These are phyloP conservation scores for Leishmania aethiopica DNA, from an alignment of 208 protist genomes.

Conservation along the genomic window DNA sequence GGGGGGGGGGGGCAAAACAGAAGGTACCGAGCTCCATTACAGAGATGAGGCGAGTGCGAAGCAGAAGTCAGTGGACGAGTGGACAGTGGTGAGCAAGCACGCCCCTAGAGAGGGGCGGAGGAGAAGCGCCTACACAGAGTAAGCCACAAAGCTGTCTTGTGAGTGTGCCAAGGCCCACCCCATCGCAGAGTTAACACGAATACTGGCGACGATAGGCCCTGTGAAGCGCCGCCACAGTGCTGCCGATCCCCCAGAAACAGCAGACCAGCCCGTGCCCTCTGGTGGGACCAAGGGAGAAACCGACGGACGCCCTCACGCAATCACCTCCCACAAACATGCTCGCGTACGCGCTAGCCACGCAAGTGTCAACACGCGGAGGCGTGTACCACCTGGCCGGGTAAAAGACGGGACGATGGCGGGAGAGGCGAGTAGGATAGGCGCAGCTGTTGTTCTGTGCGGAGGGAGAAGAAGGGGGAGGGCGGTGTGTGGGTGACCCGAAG, in stretches of 20 bases:
- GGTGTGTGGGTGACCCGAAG: background rate
- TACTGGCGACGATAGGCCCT: background rate
- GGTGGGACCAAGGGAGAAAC: background rate
- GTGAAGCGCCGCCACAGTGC: background rate
- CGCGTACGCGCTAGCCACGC: background rate
- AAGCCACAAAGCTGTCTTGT: background rate
- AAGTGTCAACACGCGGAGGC: background rate
- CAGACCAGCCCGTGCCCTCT: background rate
- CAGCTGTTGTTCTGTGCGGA: background rate
- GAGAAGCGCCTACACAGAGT: background rate
- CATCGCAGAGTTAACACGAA: background rate
- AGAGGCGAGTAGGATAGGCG: background rate
- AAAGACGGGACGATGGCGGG: background rate
- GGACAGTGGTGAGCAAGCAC: background rate
- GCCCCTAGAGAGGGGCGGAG: background rate
- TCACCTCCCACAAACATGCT: background rate
- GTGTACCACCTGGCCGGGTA: background rate
- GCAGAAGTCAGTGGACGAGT: background rate
- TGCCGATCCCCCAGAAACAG: background rate
- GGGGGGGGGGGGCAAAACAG: background rate
- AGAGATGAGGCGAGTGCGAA: background rate
- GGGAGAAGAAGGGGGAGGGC: background rate
- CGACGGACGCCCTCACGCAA: background rate
- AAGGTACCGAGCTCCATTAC: background rate
- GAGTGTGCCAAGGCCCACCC: background rate